These are phyloP conservation scores for Cyclocybe aegerita DNA, from an alignment of 768 basidiomycete genomes.

Conservation along the genomic window DNA sequence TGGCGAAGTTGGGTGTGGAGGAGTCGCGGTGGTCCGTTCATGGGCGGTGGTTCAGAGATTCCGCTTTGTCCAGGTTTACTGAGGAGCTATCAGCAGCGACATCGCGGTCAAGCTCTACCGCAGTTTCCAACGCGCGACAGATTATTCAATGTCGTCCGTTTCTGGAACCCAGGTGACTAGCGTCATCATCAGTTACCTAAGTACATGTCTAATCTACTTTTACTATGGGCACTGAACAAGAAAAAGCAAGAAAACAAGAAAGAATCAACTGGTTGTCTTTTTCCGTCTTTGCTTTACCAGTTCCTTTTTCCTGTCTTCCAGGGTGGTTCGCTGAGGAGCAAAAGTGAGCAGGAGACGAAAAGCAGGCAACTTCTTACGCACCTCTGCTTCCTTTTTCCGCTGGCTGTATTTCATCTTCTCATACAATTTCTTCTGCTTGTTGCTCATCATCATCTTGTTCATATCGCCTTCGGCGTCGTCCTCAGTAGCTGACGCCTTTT, in stretches of 20 bases:
- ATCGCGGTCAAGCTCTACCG: too few relatives aligned
- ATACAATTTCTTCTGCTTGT: slow-evolving; percentile 90
- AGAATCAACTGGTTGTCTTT: slow-evolving; percentile 34
- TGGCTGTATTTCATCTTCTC: slow-evolving; percentile 91
- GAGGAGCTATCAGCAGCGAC: too few relatives aligned
- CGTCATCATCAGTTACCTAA: too few relatives aligned
- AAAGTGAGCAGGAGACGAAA: not conserved
- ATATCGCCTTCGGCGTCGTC: slow-evolving; percentile 72
- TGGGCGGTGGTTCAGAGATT: too few relatives aligned
- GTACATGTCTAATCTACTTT: slow-evolving; percentile 9
- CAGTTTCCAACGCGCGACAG: too few relatives aligned
- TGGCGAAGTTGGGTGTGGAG: too few relatives aligned
- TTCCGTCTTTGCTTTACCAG: slow-evolving; percentile 49
- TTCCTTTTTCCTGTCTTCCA: slow-evolving; percentile 58
- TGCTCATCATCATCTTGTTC: slow-evolving; percentile 98
- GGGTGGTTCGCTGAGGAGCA: slow-evolving; percentile 48
- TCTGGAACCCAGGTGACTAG: too few relatives aligned
- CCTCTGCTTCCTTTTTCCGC: slow-evolving; percentile 76
- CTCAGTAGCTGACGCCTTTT: slow-evolving; percentile 27
- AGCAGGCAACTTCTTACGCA: slow-evolving; percentile 34
- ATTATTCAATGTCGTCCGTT: too few relatives aligned
- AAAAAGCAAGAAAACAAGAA: slow-evolving; percentile 2
- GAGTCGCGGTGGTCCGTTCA: too few relatives aligned
- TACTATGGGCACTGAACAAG: too few relatives aligned
- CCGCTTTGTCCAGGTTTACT: too few relatives aligned